Evolutionary conservation across 306 rosid species (phyloP).

Genomic region (Echinosophora koreensis): DNA sequence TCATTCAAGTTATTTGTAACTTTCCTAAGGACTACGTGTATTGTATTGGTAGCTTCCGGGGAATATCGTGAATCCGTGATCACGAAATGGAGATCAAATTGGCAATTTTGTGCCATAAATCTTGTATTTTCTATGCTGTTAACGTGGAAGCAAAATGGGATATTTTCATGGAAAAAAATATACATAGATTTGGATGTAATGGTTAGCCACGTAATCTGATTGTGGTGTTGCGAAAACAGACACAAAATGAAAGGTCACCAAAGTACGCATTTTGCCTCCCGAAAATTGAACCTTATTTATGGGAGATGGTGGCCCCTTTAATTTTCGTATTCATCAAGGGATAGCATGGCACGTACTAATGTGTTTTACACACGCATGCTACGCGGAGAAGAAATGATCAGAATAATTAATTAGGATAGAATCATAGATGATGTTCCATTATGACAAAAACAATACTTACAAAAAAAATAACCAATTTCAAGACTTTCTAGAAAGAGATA

Average conservation of each 20-base stretch:
- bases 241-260: conserved; percentile 36
- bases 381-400: conserved; percentile 43
- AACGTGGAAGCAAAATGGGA: neutral
- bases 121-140: neutral
- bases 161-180: neutral
- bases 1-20: neutral
- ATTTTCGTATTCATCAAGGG: conserved; percentile 27
- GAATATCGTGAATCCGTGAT: neutral
- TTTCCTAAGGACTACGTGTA: neutral
- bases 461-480: neutral
- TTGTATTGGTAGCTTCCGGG: neutral
- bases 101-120: neutral
- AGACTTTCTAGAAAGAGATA: neutral
- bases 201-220: conserved; percentile 2
- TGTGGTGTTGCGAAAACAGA: neutral
- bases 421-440: conserved; percentile 12
- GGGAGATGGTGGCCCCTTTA: neutral
- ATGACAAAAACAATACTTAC: neutral
- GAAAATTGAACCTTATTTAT: neutral
- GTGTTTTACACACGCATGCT: conserved; percentile 40
- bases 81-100: too few relatives aligned
- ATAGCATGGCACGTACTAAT: conserved; percentile 19
- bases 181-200: neutral
- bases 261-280: neutral
- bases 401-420: neutral